phyloP scores from a whole-genome alignment of 805 yeast genomes.

The Candida nemodendra region DNA sequence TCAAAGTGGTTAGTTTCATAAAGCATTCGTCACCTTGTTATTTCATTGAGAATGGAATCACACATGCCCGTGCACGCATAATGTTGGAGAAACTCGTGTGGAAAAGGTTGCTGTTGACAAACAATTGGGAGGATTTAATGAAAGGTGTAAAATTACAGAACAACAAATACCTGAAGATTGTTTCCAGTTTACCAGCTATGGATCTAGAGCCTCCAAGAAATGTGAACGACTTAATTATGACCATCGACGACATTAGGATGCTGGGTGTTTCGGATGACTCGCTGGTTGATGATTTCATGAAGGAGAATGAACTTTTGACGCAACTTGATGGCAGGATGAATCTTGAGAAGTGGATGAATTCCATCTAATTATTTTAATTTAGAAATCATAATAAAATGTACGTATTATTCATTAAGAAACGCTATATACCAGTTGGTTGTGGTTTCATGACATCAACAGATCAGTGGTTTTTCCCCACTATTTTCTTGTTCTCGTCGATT shows the following conservation, averaged over 20 bases:
- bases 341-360: constrained; percentile 29
- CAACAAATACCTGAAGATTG: constrained; percentile 15
- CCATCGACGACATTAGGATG: constrained; percentile 13
- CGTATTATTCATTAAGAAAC: no score
- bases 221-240: constrained; percentile 11
- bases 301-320: constrained; percentile 15
- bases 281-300: constrained; percentile 8
- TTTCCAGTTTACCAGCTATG: constrained; percentile 12
- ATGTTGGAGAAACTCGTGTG: constrained; percentile 44
- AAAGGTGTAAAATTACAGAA: constrained; percentile 13
- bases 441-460: no score
- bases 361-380: constrained; percentile 9
- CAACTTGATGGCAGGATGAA: constrained; percentile 19
- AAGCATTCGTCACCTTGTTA: constrained; percentile 29
- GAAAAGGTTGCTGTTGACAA: constrained; percentile 55
- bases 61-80: constrained; percentile 8
- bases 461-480: constrained; percentile 13
- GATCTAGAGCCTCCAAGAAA: constrained; percentile 10
- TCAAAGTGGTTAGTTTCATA: constrained; percentile 48
- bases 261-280: constrained; percentile 6
- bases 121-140: constrained; percentile 47
- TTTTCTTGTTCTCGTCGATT: constrained; percentile 40
- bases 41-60: constrained; percentile 2
- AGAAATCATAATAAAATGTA: no score
- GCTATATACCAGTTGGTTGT: no score